Base-by-base conservation (phyloP, 108 stramenopile genomes). In the Epithemia pelagica region DNA sequence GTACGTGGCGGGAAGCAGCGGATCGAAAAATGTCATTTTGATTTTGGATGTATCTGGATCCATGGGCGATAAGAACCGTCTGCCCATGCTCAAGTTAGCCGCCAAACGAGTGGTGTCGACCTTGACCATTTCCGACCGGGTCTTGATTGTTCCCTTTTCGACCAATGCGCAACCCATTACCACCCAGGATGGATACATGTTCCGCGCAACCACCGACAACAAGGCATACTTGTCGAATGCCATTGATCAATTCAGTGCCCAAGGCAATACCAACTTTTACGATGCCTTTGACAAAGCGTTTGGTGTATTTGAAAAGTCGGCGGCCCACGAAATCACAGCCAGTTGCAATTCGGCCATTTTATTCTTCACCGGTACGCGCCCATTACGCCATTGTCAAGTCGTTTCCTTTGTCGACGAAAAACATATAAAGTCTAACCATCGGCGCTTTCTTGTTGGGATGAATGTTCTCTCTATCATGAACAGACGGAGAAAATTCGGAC, bases 21-120 rank as follows among this genome's bases (percentile, higher is more conserved):
- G 81, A 3, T 83, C 83, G 30, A 84, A 84, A 59, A 83, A 90
- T 65, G 75, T 87, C 5, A 69, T 87, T 32, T 59, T 90, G 28
- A 69, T 87, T 15, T 15, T 90, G 21, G 88, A 90, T 73, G 65
- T 58, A 1, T 70, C 67, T 46, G 74, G 79, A 24, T 70, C 68
- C 23, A 89, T 89, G 85, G 2, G n/a, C 24, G 46, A 73, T 21
- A 2, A 65, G 21, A 32, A 32, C 1, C 61, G 75, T 1, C 23
- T 86, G 53, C 53, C 59, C 15, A 32, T 65, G 1, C 68, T 75
- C 8, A 74, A 81, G 57, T 61, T 68, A 30, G 85, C 82, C 1
- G 81, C 77, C 26, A 64, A 22, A n/a, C 71, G 65, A 8, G 68
- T 82, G 22, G 67, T 82, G 2, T 63, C 72, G 1, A 85, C 80